Evolutionary conservation across 1,284 basidiomycete genomes (phyloP).

Genomic region (Thelephora terrestris): DNA sequence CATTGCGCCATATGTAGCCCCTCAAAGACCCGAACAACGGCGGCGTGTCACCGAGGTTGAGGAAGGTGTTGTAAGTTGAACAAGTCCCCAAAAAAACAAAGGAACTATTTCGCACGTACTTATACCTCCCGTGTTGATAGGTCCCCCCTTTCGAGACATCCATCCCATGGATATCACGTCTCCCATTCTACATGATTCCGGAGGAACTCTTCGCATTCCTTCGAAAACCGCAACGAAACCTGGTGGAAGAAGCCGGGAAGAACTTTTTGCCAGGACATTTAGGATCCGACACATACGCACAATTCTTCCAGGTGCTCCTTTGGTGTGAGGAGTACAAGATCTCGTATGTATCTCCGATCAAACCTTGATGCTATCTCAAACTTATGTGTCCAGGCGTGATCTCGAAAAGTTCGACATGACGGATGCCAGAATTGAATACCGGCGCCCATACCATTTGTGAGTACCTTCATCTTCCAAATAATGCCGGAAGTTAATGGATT

Average conservation of each 20-base stretch:
- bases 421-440: conserved; percentile 24
- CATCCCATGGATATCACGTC: neutral
- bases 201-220: neutral
- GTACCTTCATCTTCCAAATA: conserved; percentile 6
- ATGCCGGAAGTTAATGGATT: conserved; percentile 3
- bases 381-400: conserved; percentile 25
- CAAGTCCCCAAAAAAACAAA: no score
- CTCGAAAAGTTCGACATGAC: conserved; percentile 30
- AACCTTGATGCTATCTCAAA: neutral
- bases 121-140: neutral
- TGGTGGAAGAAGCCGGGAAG: neutral
- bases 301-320: conserved; percentile 31
- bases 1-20: conserved; percentile 17
- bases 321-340: conserved; percentile 38
- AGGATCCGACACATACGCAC: conserved; percentile 26
- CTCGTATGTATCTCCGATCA: conserved; percentile 22
- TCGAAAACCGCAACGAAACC: neutral
- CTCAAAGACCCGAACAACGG: neutral
- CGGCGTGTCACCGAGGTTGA: neutral
- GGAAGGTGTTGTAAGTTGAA: neutral
- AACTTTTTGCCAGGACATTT: conserved; percentile 26
- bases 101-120: no score
- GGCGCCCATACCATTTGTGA: conserved; percentile 30
- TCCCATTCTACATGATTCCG: neutral
- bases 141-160: neutral